Evolutionary conservation across 345 rosid species (phyloP), one percentile per base, ranked within the genome.

Genomic region (Raphanus sativus): DNA sequence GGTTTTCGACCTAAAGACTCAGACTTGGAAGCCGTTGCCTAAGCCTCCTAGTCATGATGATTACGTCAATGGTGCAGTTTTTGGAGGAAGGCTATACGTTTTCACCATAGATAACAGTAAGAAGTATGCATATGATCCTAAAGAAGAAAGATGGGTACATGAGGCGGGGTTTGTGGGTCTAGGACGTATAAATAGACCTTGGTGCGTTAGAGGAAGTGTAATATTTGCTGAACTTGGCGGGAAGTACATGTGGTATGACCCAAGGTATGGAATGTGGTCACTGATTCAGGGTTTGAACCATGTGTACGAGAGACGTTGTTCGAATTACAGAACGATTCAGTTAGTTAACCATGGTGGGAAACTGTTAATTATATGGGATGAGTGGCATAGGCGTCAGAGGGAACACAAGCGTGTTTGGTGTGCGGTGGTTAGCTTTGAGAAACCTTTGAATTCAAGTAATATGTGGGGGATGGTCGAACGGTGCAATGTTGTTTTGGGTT

Each of bases 1-100:
- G 48, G n/a, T 63, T 33, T 63, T 34, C n/a, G 67, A 63, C 48
- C 2, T 63, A 2, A 33, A 63, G 50, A 45, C 61, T 88, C 24
- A 62, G 40, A 62, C 24, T n/a, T 62, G 66, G 66, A 62, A 62
- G 24, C 38, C 24, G 2, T 62, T 62, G 40, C 21, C 40, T 62
- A 48, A 48, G 55, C 55, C 55, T 11, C 15, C 33, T 25, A 1
- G 7, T 0, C 3, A 4, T 15, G 65, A n/a, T 6, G 24, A 50
- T 50, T 0, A 15, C 8, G 3, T 42, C 50, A 3, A 42, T 4
- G 54, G 54, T 45, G 54, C 4, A 48, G 17, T 48, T 52, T 52
- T 6, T 16, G 25, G 0, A 52, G 58, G 58, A 52, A 52, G 9
- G 58, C 25, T 52, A 52, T 52, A 6, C 25, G 1, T 16, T 52